These are phyloP conservation scores for Aspergillus fumigatus DNA, from an alignment of 2,329 filamentous ascomycete genomes.

Conservation along the genomic window DNA sequence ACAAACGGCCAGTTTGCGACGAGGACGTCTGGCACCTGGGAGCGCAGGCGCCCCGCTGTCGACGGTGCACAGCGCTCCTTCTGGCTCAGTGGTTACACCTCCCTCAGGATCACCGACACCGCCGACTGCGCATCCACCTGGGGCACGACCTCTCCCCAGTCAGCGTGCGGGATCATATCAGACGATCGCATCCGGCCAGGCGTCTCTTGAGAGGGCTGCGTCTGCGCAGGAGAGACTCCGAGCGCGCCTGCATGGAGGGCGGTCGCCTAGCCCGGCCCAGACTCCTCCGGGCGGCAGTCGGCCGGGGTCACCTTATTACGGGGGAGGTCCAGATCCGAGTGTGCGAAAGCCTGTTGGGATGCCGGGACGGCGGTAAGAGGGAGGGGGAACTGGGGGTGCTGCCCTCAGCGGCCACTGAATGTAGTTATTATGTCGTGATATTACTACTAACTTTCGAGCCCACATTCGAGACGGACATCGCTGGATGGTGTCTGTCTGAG, in stretches of 20 bases:
- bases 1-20: slow-evolving; percentile 38
- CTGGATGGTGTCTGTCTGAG: background rate
- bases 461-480: background rate
- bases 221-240: slow-evolving; percentile 76
- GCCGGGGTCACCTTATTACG: slow-evolving; percentile 12
- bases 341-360: slow-evolving; percentile 31
- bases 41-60: slow-evolving; percentile 20
- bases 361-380: slow-evolving; percentile 11
- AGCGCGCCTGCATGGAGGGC: slow-evolving; percentile 66
- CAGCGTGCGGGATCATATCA: slow-evolving; percentile 74
- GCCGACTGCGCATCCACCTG: slow-evolving; percentile 21
- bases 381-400: no score
- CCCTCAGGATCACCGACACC: slow-evolving; percentile 25
- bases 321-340: slow-evolving; percentile 25
- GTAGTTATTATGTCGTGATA: background rate
- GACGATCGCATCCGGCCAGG: slow-evolving; percentile 36
- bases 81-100: slow-evolving; percentile 16
- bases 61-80: slow-evolving; percentile 19
- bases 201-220: slow-evolving; percentile 28
- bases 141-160: slow-evolving; percentile 62
- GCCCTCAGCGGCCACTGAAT: background rate
- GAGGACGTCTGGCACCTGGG: slow-evolving; percentile 24
- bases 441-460: background rate
- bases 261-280: slow-evolving; percentile 31
- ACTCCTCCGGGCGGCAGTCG: slow-evolving; percentile 7